Percentiles rank a stretch among this genome's conserved stretches.
These are phyloP conservation scores for Carex myosuroides DNA, from an alignment of 176 grass and related monocot species.

Conservation along the genomic window DNA sequence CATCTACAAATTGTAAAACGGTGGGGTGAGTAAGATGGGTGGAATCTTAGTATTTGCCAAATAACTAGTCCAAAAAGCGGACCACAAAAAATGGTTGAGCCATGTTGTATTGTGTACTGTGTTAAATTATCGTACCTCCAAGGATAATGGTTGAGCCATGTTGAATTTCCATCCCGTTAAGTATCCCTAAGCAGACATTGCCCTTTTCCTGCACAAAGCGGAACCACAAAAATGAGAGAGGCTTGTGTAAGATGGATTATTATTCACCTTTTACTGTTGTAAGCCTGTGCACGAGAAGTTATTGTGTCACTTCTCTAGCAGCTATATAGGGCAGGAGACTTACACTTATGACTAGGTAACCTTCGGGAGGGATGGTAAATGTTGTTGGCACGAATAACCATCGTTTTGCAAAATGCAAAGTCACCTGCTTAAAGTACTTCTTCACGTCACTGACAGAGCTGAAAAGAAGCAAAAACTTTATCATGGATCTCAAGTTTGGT, in stretches of 20 bases:
- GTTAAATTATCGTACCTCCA: slow-evolving; percentile 54
- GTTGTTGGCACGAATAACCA: slow-evolving; percentile 58
- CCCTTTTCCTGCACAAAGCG: slow-evolving; percentile 52
- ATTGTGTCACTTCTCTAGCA: neutral
- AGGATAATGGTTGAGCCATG: slow-evolving; percentile 59
- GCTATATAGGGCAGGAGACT: slow-evolving; percentile 4
- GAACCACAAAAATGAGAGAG: neutral
- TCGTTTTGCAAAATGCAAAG: slow-evolving; percentile 53
- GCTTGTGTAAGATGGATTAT: neutral
- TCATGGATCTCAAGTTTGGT: neutral
- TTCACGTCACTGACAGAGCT: slow-evolving; percentile 77
- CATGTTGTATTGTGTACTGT: too few relatives aligned
- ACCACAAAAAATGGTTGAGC: too few relatives aligned
- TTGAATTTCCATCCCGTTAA: slow-evolving; percentile 55
- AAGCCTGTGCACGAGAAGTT: neutral
- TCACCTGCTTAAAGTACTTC: slow-evolving; percentile 64
- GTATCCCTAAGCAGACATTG: slow-evolving; percentile 76
- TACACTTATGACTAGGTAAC: slow-evolving; percentile 75
- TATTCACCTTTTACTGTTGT: neutral
- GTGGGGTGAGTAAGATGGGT: neutral
- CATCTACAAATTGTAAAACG: slow-evolving; percentile 35
- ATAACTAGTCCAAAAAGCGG: neutral
- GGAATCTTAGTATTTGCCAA: neutral
- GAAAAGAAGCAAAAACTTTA: slow-evolving; percentile 26
- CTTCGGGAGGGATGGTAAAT: slow-evolving; percentile 57